Percentiles rank a stretch among this genome's conserved stretches.
Conservation (phyloP, 352 stramenopile genomes). For the Pythium brassicae region DNA sequence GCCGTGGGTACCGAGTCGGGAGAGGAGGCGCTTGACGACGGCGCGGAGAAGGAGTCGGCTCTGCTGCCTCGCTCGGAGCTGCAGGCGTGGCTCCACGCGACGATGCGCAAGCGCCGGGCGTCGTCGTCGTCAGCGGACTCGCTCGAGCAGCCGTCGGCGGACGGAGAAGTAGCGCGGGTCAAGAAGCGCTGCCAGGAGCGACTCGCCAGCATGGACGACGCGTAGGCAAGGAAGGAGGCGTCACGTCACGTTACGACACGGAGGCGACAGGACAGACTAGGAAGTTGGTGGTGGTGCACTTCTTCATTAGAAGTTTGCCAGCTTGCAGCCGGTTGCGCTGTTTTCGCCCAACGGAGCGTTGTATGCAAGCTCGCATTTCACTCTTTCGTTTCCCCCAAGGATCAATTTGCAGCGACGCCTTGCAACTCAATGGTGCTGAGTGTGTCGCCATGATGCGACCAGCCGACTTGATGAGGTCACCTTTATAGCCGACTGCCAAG, state of each 20-base stretch:
- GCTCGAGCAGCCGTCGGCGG: not conserved
- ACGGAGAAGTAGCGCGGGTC: conserved; percentile 3
- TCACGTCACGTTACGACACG: no score
- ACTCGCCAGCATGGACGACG: conserved; percentile 9
- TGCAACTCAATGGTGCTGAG: no score
- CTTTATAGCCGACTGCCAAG: no score
- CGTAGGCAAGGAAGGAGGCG: not conserved
- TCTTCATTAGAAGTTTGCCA: not conserved
- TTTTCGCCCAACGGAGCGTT: not conserved
- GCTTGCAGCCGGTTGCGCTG: not conserved
- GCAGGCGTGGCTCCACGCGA: conserved; percentile 27
- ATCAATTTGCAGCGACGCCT: no score
- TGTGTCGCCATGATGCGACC: no score
- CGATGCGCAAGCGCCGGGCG: conserved; percentile 20
- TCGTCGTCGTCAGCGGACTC: not conserved
- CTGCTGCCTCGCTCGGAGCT: conserved; percentile 20
- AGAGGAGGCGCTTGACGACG: conserved; percentile 1
- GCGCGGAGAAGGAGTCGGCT: not conserved
- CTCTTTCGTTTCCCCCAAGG: no score
- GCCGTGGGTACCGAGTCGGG: not conserved
- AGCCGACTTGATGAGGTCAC: no score
- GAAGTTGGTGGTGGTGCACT: no score
- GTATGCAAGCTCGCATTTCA: no score
- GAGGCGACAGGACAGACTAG: not conserved
- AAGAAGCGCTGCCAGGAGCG: conserved; percentile 17